Conservation (phyloP, 352 stramenopile genomes). For the Aphanomyces invadans region DNA sequence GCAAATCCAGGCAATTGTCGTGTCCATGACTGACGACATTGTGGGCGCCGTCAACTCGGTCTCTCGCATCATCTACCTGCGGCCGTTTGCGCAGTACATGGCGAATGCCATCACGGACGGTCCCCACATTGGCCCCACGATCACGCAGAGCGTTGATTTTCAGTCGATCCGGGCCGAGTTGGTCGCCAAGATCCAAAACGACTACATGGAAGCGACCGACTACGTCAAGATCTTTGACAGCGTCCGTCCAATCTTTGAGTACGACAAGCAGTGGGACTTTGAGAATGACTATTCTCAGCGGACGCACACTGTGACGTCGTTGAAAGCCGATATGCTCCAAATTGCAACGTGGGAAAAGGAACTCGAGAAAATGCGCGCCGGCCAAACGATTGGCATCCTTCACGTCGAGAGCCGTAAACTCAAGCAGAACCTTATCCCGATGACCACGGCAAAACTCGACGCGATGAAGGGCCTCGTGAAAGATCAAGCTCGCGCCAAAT, state of each 20-base stretch:
- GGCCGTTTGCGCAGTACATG: constrained; percentile 76
- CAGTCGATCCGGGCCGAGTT: constrained; percentile 64
- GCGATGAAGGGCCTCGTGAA: constrained; percentile 89
- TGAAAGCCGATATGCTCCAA: constrained; percentile 86
- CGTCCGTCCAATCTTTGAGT: constrained; percentile 88
- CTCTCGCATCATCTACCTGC: constrained; percentile 82
- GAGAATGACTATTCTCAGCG: constrained; percentile 71
- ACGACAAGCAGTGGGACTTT: constrained; percentile 86
- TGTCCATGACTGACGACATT: constrained; percentile 84
- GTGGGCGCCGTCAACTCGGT: constrained; percentile 84
- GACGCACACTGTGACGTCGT: constrained; percentile 74
- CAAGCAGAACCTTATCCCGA: constrained; percentile 88
- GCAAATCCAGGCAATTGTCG: constrained; percentile 84
- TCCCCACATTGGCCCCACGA: constrained; percentile 67
- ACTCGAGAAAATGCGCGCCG: constrained; percentile 89
- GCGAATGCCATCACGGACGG: constrained; percentile 57
- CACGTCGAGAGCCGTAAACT: constrained; percentile 91
- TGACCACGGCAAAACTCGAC: constrained; percentile 87
- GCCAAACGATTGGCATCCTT: constrained; percentile 88
- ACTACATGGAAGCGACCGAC: constrained; percentile 82
- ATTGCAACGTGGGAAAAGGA: constrained; percentile 91
- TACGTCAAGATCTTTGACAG: constrained; percentile 91
- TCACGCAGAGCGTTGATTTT: constrained; percentile 66
- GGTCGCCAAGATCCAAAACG: constrained; percentile 72
- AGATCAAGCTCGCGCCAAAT: constrained; percentile 81